These are phyloP conservation scores for Vigna reflexopilosa DNA, from an alignment of 306 rosid genomes.

Conservation along the genomic window DNA sequence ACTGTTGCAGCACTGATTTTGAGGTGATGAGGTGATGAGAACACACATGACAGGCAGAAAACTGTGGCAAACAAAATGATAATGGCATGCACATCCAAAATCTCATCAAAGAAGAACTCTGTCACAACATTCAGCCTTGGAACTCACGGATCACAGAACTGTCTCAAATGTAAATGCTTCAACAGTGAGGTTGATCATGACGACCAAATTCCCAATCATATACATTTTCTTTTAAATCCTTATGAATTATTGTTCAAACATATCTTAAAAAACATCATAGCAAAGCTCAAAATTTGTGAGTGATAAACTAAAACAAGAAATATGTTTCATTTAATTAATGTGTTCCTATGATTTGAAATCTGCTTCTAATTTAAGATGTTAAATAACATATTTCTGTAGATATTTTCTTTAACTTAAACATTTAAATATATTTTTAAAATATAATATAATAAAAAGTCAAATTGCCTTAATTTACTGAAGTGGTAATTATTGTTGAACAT, in stretches of 20 bases:
- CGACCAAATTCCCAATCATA: neutral
- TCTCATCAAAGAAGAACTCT: neutral
- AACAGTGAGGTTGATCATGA: neutral
- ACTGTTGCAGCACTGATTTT: constrained; percentile 17
- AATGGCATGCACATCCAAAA: neutral
- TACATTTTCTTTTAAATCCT: too few species aligned
- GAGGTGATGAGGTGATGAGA: neutral
- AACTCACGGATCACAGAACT: neutral
- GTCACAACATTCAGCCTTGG: neutral
- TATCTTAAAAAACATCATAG: too few species aligned
- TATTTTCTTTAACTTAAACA: neutral
- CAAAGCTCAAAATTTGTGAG: too few species aligned
- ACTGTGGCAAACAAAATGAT: neutral
- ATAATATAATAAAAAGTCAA: neutral
- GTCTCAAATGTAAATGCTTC: neutral
- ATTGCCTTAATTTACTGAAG: neutral
- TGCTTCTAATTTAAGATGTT: too few species aligned
- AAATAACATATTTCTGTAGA: too few species aligned
- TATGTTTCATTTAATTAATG: too few species aligned
- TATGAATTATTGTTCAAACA: too few species aligned
- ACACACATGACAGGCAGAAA: constrained; percentile 11
- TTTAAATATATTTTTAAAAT: neutral
- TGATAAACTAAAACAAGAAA: too few species aligned
- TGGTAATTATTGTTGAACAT: neutral
- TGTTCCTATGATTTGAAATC: too few species aligned